Conservation (phyloP, 1,284 basidiomycete species). For the Leccinum huronense region DNA sequence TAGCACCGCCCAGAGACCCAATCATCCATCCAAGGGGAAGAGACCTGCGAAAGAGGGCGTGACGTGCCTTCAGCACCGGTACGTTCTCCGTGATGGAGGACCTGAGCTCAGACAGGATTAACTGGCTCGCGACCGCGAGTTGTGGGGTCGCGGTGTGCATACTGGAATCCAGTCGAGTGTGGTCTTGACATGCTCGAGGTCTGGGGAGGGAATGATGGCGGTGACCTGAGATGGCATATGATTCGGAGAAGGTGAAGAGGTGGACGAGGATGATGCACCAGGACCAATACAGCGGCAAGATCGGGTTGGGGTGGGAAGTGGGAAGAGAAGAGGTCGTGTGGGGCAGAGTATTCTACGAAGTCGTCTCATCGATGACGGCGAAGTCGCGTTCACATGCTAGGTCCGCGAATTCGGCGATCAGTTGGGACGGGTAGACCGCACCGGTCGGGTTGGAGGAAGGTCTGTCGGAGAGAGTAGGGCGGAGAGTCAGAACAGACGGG, state of each 20-base stretch:
- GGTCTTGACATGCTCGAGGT: slow-evolving; percentile 54
- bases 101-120: slow-evolving; percentile 41
- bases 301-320: slow-evolving; percentile 56
- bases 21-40: slow-evolving; percentile 58
- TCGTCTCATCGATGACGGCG: slow-evolving; percentile 88
- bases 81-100: slow-evolving; percentile 54
- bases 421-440: slow-evolving; percentile 60
- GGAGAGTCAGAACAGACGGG: slow-evolving; percentile 45
- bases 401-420: slow-evolving; percentile 64
- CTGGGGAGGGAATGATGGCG: slow-evolving; percentile 64
- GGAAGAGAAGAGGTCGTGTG: slow-evolving; percentile 50
- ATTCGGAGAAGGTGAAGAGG: slow-evolving; percentile 72
- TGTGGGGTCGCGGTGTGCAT: slow-evolving; percentile 74
- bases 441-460: slow-evolving; percentile 58
- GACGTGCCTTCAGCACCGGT: slow-evolving; percentile 52
- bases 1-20: slow-evolving; percentile 68
- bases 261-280: slow-evolving; percentile 75
- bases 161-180: slow-evolving; percentile 80
- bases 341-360: slow-evolving; percentile 58
- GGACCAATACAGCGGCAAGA: slow-evolving; percentile 79
- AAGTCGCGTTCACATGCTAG: slow-evolving; percentile 60
- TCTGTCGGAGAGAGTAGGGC: slow-evolving; percentile 2
- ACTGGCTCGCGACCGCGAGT: slow-evolving; percentile 42
- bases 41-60: slow-evolving; percentile 54
- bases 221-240: slow-evolving; percentile 83